Evolutionary conservation across 169 alveolate genomes (phyloP).

Genomic region (Blepharisma undulans): DNA sequence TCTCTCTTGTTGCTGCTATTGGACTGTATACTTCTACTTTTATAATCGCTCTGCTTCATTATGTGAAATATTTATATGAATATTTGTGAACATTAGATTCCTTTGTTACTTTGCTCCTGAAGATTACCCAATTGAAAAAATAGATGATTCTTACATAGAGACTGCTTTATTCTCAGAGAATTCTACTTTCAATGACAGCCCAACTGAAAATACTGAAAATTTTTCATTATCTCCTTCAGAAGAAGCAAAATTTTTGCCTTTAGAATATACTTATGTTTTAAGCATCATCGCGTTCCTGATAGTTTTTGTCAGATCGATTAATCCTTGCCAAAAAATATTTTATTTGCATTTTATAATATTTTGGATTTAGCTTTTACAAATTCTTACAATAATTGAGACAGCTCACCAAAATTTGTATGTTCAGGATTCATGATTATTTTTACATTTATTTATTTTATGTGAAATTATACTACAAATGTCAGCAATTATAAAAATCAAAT

Average conservation of each 20-base stretch:
- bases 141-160: background rate
- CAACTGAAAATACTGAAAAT: background rate
- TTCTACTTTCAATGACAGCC: background rate
- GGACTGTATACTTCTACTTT: background rate
- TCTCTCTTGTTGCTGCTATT: background rate
- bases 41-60: background rate
- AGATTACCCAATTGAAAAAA: background rate
- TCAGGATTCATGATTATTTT: background rate
- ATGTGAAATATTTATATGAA: background rate
- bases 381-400: background rate
- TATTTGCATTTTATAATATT: background rate
- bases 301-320: background rate
- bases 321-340: background rate
- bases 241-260: too few relatives aligned
- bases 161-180: background rate
- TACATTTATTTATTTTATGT: background rate
- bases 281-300: background rate
- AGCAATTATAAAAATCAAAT: too few relatives aligned
- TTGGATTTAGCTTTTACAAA: background rate
- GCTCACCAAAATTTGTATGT: background rate
- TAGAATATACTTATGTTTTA: too few relatives aligned
- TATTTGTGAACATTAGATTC: too few relatives aligned
- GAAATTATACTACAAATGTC: background rate
- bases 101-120: background rate
- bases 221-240: too few relatives aligned